Percentiles rank a stretch among this genome's conserved stretches.
Evolutionary conservation across 1,139 yeast genomes (phyloP).

Genomic region (Taphrina flavorubra): DNA sequence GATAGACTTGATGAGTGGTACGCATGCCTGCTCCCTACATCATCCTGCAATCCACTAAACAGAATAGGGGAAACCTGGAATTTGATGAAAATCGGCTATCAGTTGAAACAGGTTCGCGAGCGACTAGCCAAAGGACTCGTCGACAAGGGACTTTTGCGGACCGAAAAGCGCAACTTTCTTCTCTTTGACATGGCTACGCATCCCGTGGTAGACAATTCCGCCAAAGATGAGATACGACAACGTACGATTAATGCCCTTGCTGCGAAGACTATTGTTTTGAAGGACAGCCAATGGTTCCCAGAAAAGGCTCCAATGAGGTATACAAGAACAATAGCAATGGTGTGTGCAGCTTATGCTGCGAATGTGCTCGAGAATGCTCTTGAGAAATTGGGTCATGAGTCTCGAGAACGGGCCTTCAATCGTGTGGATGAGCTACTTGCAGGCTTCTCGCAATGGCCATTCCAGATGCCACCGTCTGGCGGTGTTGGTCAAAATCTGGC

Average conservation of each 20-base stretch:
- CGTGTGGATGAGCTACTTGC: constrained; percentile 88
- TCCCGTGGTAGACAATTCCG: constrained; percentile 85
- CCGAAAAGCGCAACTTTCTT: constrained; percentile 92
- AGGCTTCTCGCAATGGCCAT: constrained; percentile 89
- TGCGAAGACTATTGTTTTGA: constrained; percentile 64
- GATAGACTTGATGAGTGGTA: constrained; percentile 89
- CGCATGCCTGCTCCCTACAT: background rate
- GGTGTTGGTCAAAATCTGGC: constrained; percentile 81
- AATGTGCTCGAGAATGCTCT: constrained; percentile 92
- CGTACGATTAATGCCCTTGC: constrained; percentile 74
- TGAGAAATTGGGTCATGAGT: constrained; percentile 77
- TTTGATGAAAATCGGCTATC: constrained; percentile 89
- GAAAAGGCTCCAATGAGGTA: constrained; percentile 69
- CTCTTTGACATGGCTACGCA: constrained; percentile 98
- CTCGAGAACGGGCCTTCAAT: constrained; percentile 89
- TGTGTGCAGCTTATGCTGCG: constrained; percentile 92
- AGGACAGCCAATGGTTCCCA: constrained; percentile 65
- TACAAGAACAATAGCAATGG: constrained; percentile 79
- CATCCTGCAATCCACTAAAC: background rate
- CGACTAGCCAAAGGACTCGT: constrained; percentile 95
- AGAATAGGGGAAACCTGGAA: constrained; percentile 83
- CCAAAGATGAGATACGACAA: constrained; percentile 76
- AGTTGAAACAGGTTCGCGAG: constrained; percentile 95
- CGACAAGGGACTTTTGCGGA: constrained; percentile 94
- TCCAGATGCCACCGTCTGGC: constrained; percentile 60